These are phyloP conservation scores for Penicillium concentricum DNA, from an alignment of 2,329 filamentous ascomycete species.

Conservation along the genomic window DNA sequence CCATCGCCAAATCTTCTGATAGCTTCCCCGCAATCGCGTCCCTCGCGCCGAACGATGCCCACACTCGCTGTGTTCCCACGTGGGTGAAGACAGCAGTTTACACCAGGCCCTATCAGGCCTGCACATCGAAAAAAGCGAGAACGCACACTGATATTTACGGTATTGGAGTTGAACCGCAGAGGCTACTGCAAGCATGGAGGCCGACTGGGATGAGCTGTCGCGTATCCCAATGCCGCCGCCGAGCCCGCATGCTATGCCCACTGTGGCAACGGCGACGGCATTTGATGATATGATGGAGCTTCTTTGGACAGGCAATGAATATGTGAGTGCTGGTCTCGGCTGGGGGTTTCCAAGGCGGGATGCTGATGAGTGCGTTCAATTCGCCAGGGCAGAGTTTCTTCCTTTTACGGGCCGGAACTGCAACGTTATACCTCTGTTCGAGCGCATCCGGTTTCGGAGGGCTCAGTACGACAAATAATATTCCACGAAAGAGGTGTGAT, in stretches of 20 bases:
- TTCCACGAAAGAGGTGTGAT: slow-evolving; percentile 90
- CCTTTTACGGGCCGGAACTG: slow-evolving; percentile 82
- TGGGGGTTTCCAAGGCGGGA: not conserved
- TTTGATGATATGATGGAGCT: slow-evolving; percentile 91
- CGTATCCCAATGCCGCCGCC: slow-evolving; percentile 79
- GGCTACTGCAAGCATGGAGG: slow-evolving; percentile 42
- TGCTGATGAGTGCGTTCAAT: slow-evolving; percentile 17
- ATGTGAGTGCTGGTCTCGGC: slow-evolving; percentile 55
- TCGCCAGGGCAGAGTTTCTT: slow-evolving; percentile 78
- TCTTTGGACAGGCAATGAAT: slow-evolving; percentile 89
- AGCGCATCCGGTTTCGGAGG: slow-evolving; percentile 71
- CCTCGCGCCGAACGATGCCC: slow-evolving; percentile 35
- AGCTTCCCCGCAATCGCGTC: slow-evolving; percentile 41
- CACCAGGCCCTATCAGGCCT: slow-evolving; percentile 1
- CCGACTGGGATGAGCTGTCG: slow-evolving; percentile 64
- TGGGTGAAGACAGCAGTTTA: slow-evolving; percentile 28
- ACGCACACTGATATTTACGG: not conserved
- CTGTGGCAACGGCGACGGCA: slow-evolving; percentile 73
- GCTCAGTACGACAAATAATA: slow-evolving; percentile 80
- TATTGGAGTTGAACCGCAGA: slow-evolving; percentile 16
- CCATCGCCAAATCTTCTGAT: slow-evolving; percentile 5
- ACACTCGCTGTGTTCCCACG: slow-evolving; percentile 31
- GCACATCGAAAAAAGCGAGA: not conserved
- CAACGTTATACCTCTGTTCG: slow-evolving; percentile 88
- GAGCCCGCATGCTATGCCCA: slow-evolving; percentile 66